Conservation (phyloP, 1,284 basidiomycete genomes). For the Takashimella tepidaria region DNA sequence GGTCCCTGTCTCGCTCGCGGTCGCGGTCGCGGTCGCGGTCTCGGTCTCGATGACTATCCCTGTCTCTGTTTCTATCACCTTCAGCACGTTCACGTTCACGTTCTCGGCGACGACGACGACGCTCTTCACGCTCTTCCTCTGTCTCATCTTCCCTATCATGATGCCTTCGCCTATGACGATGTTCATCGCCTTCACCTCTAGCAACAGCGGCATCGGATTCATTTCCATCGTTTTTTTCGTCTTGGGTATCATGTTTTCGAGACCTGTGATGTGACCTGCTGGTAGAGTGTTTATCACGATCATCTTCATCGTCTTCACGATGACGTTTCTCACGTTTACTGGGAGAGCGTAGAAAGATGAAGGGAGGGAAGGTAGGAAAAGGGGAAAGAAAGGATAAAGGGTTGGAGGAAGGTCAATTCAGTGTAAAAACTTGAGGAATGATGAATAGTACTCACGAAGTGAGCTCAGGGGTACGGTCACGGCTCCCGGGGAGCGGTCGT, state of each 20-base stretch:
- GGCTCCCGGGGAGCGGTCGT: conserved; percentile 9
- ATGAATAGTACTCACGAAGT: conserved; percentile 28
- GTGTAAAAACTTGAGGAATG: background rate
- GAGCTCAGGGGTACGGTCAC: conserved; percentile 42
- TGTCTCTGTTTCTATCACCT: conserved; percentile 21
- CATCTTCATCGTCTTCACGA: conserved; percentile 46
- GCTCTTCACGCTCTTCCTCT: conserved; percentile 42
- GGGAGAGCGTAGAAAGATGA: background rate
- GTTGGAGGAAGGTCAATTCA: background rate
- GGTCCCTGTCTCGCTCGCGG: conserved; percentile 20
- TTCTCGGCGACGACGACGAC: conserved; percentile 51
- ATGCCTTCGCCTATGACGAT: conserved; percentile 17
- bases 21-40: conserved; percentile 49
- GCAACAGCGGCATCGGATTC: conserved; percentile 49
- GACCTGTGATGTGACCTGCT: conserved; percentile 18
- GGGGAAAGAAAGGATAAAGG: background rate
- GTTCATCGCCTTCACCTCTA: conserved; percentile 54
- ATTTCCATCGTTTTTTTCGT: conserved; percentile 51
- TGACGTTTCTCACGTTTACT: conserved; percentile 50
- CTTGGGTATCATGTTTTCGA: conserved; percentile 16
- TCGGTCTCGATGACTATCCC: conserved; percentile 48
- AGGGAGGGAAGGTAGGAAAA: background rate
- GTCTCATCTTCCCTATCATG: conserved; percentile 37
- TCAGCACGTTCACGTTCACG: conserved; percentile 42
- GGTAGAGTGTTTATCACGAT: conserved; percentile 30